These are phyloP conservation scores for Botryotinia convoluta DNA, from an alignment of 2,329 filamentous ascomycete genomes.

Conservation along the genomic window DNA sequence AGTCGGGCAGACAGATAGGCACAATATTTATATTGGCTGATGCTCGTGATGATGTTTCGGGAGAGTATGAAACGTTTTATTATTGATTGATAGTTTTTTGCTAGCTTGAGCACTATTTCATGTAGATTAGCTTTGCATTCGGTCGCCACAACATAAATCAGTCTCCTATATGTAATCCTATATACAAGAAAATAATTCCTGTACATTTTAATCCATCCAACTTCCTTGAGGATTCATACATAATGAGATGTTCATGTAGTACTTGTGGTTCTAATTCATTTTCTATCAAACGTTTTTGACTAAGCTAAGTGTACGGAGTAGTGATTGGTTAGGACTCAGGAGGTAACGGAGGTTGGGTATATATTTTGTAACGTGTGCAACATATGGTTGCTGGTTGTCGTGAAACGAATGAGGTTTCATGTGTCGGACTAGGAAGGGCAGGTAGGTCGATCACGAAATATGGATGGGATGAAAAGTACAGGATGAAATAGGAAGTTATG, in stretches of 20 bases:
- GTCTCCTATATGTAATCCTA: neutral
- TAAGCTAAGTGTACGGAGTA: neutral
- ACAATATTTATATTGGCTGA: neutral
- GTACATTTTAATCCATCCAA: neutral
- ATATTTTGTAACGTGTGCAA: neutral
- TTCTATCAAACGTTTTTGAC: neutral
- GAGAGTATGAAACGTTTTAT: neutral
- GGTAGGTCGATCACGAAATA: neutral
- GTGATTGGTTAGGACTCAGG: neutral
- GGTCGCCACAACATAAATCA: neutral
- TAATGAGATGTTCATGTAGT: neutral
- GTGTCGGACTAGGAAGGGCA: neutral
- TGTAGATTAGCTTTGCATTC: conserved; percentile 2
- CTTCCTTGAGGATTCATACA: neutral
- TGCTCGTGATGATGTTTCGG: neutral
- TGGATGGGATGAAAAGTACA: neutral
- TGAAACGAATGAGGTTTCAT: conserved; percentile 5
- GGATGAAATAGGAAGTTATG: neutral
- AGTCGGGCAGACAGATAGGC: neutral
- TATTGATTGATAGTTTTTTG: conserved; percentile 10
- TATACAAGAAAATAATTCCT: neutral
- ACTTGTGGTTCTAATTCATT: neutral
- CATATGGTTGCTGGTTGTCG: neutral
- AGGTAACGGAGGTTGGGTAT: neutral
- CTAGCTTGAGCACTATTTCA: conserved; percentile 4